Evolutionary conservation across 192 early-diverging fungal genomes (phyloP), one percentile per base, ranked within the genome.

Genomic region (Dissophora ornata): DNA sequence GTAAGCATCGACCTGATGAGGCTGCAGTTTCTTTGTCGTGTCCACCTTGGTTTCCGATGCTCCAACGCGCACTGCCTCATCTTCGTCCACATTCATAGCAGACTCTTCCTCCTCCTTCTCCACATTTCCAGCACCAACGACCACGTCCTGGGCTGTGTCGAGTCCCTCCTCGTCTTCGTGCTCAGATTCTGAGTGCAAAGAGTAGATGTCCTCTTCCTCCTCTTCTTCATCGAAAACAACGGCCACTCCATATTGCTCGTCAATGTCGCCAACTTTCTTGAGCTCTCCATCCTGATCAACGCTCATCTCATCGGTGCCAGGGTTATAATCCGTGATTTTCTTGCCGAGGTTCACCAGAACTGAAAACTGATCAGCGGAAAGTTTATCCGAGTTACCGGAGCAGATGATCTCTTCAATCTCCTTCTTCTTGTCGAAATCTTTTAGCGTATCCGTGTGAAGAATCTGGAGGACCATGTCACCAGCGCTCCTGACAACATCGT

Each of bases 151-250:
- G 22, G 69, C 57, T 28, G 66, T 82, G 24, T 85, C 84, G 1
- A 83, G 78, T 15, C 86, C 88, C 11, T 81, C 83, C 30, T 83
- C 82, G 25, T 88, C 88, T 0, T 85, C 85, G 1, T 89, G 87
- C 25, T 91, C 90, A 0, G 73, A 85, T n/a, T 89, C 90, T 5
- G 84, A 80, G 62, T 90, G 89, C 53, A 85, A 83, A 44, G 88
- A 91, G 36, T 86, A 88, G 26, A 82, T 90, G 50, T 92, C 91
- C 16, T 93, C 92, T 7, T 93, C 91, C 19, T 98, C 96, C 13
- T 97, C 94, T 16, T 96, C 95, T 47, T 96, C 97, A 63, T 96
- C 97, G 81, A 99, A 97, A 1, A 96, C 92, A 16, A 98, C 97
- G 4, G 97, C 96, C 18, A 98, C 94, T 47, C 96, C 97, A 12